Conservation (phyloP, 768 basidiomycete species). For the Tylopilus sp. region DNA sequence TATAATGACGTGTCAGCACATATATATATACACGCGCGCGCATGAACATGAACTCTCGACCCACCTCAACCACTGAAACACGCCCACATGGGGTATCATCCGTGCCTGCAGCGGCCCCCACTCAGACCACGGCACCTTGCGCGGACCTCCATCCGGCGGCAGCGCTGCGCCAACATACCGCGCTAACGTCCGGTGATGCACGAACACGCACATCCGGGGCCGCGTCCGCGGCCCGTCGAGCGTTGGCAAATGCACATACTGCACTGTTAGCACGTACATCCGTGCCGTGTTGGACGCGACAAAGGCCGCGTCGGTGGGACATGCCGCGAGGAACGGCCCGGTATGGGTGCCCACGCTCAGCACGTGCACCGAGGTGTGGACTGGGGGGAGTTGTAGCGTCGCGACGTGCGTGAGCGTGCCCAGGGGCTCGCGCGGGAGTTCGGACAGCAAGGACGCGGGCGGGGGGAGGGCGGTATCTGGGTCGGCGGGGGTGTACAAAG, state of each 20-base stretch:
- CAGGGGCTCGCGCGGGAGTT: background rate
- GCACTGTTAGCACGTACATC: constrained; percentile 21
- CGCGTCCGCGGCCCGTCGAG: constrained; percentile 4
- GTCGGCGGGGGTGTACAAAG: background rate
- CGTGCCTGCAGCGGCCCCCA: constrained; percentile 40
- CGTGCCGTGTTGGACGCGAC: constrained; percentile 24
- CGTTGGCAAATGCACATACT: constrained; percentile 14
- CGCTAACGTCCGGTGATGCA: constrained; percentile 33
- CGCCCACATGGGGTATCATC: constrained; percentile 24
- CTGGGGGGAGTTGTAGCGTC: constrained; percentile 12
- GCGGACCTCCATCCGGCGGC: background rate
- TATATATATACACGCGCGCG: no score
- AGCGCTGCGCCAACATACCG: constrained; percentile 3
- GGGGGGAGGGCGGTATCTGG: background rate
- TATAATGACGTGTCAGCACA: no score
- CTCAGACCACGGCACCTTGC: constrained; percentile 31
- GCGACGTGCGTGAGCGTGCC: constrained; percentile 17
- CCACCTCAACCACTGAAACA: constrained; percentile 42
- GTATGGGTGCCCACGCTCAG: constrained; percentile 30
- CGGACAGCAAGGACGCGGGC: background rate
- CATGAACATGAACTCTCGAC: background rate
- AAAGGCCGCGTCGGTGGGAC: constrained; percentile 24
- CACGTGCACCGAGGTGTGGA: constrained; percentile 9
- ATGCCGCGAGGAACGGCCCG: constrained; percentile 29
- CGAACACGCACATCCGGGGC: constrained; percentile 24